Evolutionary conservation across 1,139 yeast species (phyloP), one percentile per base, ranked within the genome.

Genomic region (Scheffersomyces cryptocercus): DNA sequence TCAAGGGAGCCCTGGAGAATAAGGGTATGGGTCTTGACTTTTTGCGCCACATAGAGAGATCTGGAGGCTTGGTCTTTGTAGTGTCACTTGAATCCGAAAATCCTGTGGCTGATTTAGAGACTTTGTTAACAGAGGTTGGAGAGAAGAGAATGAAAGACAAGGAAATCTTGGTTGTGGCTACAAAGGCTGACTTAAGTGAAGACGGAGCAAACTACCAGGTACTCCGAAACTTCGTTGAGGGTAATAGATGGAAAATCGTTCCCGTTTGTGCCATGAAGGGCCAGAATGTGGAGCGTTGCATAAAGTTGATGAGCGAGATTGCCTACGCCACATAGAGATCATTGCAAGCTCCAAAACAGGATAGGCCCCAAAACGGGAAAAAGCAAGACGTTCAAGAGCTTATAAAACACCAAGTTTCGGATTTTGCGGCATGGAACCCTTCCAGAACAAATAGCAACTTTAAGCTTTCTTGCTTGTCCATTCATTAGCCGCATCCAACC

Each of bases 21-120:
- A 84, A 79, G 58, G 99, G 99, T 2, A 85, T 93, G 88, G 99
- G 99, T 0, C 75, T 89, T 39, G 97, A 90, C 51, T 93, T 93
- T 62, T 67, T 93, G 50, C 75, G 97, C 46, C 99, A 93, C 61
- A 82, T 93, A 41, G 99, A 93, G 64, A 75, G 99, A 50, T 87
- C 96, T 3, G 85, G 87, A 11, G 97, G 97, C 0, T 68, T 93
- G 45, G 96, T 86, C 3, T 89, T 93, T 68, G 97, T 93, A 3
- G 72, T 93, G 2, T 86, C 90, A 4, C 68, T 93, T 26, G 96
- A 88, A 37, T 62, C 76, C 5, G 60, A 62, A 12, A 70, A 84
- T 48, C 96, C 97, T 0, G 67, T 81, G 1, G 68, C 62, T 0
- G 97, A 89, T 54, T 65, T 93, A 38, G 56, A 80, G 10, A 63